phyloP scores from a whole-genome alignment of 306 rosid species.

The Canavalia ensiformis region DNA sequence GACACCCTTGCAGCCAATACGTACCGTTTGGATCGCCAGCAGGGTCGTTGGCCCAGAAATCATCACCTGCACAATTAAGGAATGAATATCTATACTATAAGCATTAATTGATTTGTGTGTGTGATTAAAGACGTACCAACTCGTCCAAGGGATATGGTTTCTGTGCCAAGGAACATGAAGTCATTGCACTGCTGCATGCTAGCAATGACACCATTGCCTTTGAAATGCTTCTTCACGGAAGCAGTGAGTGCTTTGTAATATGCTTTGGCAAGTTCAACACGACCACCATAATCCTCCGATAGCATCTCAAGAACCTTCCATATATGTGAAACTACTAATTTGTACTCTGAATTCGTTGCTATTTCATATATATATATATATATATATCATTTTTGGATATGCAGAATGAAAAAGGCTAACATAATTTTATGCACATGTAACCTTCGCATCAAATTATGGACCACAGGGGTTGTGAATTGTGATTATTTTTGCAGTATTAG shows the following conservation, averaged over 20 bases:
- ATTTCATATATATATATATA: neutral
- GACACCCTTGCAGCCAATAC: conserved; percentile 87
- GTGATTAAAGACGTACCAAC: conserved; percentile 58
- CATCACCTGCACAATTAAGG: conserved; percentile 63
- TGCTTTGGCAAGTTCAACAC: conserved; percentile 70
- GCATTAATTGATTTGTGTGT: neutral
- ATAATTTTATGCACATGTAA: no score
- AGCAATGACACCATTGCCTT: conserved; percentile 81
- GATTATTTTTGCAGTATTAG: no score
- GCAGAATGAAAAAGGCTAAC: no score
- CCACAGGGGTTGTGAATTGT: no score
- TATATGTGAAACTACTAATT: neutral
- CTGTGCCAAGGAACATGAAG: conserved; percentile 84
- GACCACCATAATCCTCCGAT: conserved; percentile 75
- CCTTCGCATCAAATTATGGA: no score
- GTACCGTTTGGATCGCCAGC: conserved; percentile 74
- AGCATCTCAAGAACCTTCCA: conserved; percentile 78
- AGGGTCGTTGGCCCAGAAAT: conserved; percentile 75
- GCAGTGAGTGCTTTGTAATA: conserved; percentile 73
- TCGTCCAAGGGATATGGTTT: conserved; percentile 76
- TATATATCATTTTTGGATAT: no score
- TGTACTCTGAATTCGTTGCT: neutral
- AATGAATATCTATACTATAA: neutral
- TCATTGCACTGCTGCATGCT: conserved; percentile 90
- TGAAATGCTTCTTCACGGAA: conserved; percentile 71